Evolutionary conservation across 2,329 filamentous ascomycete species (phyloP).

Genomic region (Volutella citrinella): DNA sequence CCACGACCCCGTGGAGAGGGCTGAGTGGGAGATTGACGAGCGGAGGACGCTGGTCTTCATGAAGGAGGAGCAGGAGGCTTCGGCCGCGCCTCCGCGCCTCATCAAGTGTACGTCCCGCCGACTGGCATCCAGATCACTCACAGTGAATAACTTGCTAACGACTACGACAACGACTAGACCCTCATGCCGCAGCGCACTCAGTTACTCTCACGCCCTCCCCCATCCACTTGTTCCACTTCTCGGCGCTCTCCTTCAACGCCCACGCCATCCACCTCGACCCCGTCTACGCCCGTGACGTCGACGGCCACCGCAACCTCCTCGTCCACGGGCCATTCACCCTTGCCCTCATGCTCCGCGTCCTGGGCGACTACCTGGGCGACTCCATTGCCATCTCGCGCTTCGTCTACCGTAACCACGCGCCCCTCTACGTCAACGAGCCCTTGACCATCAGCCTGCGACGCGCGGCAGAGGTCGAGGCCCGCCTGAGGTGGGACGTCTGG

Average conservation of each 20-base stretch:
- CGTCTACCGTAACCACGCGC: slow-evolving; percentile 77
- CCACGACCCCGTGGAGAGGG: slow-evolving; percentile 15
- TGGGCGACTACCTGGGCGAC: slow-evolving; percentile 34
- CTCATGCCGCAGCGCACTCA: slow-evolving; percentile 32
- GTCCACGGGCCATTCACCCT: slow-evolving; percentile 86
- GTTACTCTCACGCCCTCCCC: slow-evolving; percentile 63
- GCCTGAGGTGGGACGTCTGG: slow-evolving; percentile 36
- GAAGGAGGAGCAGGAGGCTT: slow-evolving; percentile 28
- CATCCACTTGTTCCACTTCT: slow-evolving; percentile 82
- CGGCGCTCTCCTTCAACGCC: slow-evolving; percentile 86
- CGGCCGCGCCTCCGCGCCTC: slow-evolving; percentile 12
- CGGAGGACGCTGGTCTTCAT: slow-evolving; percentile 52
- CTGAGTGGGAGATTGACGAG: slow-evolving; percentile 40
- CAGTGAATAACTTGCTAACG: slow-evolving; percentile 5
- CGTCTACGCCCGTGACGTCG: slow-evolving; percentile 63
- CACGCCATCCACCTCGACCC: slow-evolving; percentile 86
- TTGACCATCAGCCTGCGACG: slow-evolving; percentile 66
- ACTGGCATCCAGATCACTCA: background rate
- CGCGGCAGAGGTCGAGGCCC: slow-evolving; percentile 33
- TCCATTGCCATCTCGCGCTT: slow-evolving; percentile 49
- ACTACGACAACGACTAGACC: slow-evolving; percentile 22
- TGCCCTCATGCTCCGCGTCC: slow-evolving; percentile 69
- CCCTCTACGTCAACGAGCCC: slow-evolving; percentile 71
- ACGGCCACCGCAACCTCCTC: slow-evolving; percentile 72
- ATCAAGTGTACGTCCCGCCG: slow-evolving; percentile 26